Evolutionary conservation across 345 rosid genomes (phyloP).

Genomic region (Brassica cretica): DNA sequence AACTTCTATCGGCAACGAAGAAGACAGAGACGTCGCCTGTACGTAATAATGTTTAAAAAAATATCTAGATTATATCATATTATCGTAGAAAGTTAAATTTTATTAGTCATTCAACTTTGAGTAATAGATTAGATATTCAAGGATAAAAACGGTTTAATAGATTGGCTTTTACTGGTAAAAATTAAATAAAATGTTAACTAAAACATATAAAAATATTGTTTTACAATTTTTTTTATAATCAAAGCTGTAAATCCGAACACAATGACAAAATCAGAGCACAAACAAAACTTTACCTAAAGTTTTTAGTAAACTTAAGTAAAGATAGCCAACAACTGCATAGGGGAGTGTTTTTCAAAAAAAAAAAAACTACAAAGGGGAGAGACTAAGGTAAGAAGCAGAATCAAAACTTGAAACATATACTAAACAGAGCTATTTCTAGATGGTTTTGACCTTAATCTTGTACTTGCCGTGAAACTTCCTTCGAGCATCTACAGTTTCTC

Average conservation of each 20-base stretch:
- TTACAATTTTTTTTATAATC: not conserved
- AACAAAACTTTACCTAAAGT: slow-evolving; percentile 9
- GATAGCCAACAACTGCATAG: not conserved
- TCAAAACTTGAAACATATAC: not conserved
- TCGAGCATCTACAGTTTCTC: too few species aligned
- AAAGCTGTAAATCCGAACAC: not conserved
- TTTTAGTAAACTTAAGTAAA: not conserved
- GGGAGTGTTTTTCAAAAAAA: not conserved
- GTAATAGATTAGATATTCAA: not conserved
- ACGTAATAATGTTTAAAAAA: not conserved
- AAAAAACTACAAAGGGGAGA: too few species aligned
- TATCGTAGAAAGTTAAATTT: too few species aligned
- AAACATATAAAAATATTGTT: not conserved
- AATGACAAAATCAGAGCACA: slow-evolving; percentile 11
- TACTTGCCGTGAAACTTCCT: too few species aligned
- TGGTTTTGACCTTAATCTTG: too few species aligned
- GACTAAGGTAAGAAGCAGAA: slow-evolving; percentile 15
- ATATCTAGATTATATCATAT: not conserved
- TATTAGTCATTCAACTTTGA: not conserved
- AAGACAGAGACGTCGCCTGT: not conserved
- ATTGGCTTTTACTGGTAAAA: not conserved
- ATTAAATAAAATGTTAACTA: not conserved
- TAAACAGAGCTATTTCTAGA: too few species aligned
- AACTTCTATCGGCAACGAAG: not conserved
- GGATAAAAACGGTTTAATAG: not conserved